Evolutionary conservation across 2,329 filamentous ascomycete genomes (phyloP), one percentile per base, ranked within the genome.

Genomic region (Beauveria sp.): DNA sequence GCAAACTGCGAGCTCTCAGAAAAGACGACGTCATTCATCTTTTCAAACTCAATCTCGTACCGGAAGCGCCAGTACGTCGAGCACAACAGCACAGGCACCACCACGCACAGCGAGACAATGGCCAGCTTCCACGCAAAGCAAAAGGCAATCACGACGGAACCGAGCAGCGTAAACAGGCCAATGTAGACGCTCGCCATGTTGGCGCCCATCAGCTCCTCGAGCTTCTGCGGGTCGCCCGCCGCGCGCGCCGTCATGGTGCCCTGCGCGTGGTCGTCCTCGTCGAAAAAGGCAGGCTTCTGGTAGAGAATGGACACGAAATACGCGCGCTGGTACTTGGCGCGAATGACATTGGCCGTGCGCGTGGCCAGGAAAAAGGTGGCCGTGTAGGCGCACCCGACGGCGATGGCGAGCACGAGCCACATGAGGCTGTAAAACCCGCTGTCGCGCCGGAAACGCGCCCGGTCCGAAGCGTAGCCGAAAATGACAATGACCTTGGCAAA

Each of bases 81-180:
- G 5, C 71, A 60, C 3, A 84, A 65, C 50, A 78, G 75, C 24
- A 85, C 69, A 0, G 82, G 82, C 59, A 83, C 71, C 6, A 82
- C 81, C 9, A 88, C 83, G 66, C 85, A 88, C 9, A 86, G 75
- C 0, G 83, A 81, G 0, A 93, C 86, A 0, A 91, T 74, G 0
- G 86, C 84, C 9, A 93, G 78, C 70, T 91, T 93, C 90, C 90
- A 93, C 1, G 87, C 87, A 69, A 88, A 91, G 4, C 81, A 77
- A 67, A 90, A 91, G 1, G 87, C 80, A 57, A 93, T 87, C 49
- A 81, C 76, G 16, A 90, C 73, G 8, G 83, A 84, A 0, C 88
- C 89, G 9, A 84, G 67, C 3, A 93, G 73, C 54, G 83, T 87
- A 69, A 90, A 87, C 24, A 88, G 69, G 9, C 86, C 84, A 22